Conservation (phyloP, 2,329 filamentous ascomycete species). For the Fusarium nematophilum region DNA sequence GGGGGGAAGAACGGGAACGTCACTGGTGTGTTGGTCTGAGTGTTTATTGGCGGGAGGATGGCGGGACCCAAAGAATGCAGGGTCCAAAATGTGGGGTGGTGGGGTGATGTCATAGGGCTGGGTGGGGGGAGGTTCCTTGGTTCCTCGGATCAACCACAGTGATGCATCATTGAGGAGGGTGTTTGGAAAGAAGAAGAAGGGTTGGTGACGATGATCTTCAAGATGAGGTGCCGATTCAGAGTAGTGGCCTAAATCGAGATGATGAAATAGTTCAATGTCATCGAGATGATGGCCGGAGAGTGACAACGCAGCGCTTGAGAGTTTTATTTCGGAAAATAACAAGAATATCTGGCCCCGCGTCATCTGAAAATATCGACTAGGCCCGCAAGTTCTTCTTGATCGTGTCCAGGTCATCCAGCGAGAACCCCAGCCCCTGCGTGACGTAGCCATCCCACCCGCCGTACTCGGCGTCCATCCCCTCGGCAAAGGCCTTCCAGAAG, state of each 20-base stretch:
- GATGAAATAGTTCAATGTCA: slow-evolving; percentile 2
- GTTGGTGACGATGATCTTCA: not conserved
- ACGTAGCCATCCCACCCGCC: slow-evolving; percentile 64
- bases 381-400: slow-evolving; percentile 59
- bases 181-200: not conserved
- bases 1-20: slow-evolving; percentile 28
- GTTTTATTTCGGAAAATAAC: not conserved
- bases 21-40: slow-evolving; percentile 19
- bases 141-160: not conserved
- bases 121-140: not conserved
- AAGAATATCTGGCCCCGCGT: not conserved
- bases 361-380: not conserved
- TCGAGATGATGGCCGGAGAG: not conserved
- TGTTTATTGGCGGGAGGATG: slow-evolving; percentile 31
- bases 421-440: slow-evolving; percentile 57
- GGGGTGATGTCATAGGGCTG: slow-evolving; percentile 42
- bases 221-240: not conserved
- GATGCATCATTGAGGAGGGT: no score
- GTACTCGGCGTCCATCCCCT: slow-evolving; percentile 56
- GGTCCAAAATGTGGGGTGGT: slow-evolving; percentile 26
- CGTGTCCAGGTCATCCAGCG: slow-evolving; percentile 55
- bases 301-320: not conserved
- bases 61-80: slow-evolving; percentile 26
- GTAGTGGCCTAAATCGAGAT: slow-evolving; percentile 3
- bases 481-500: slow-evolving; percentile 60